Base-by-base conservation (phyloP, 495 filamentous ascomycete genomes). In the Jackrogersella minutella region DNA sequence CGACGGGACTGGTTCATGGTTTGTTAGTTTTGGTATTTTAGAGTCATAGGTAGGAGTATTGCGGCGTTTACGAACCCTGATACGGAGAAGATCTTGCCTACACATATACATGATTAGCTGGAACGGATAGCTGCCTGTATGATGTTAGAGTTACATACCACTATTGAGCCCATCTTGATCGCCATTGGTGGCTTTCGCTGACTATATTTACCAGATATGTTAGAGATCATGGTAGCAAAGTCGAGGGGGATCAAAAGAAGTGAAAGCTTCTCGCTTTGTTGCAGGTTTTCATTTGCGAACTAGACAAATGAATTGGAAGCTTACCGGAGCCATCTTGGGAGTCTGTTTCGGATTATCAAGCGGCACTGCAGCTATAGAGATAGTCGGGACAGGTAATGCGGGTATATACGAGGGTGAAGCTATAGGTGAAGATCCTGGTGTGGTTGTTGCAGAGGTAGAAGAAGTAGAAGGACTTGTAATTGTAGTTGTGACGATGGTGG, bases 1-100 rank as follows among this genome's bases (percentile, higher is more conserved):
- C 89, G 81, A 99, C 95, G 70, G 95, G 96, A 53, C 93, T 95
- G 73, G 16, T 60, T 11, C 72, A 74, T 62, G 40, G 70, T 68
- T 68, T 70, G 71, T 75, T 52, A 71, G 62, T 62, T 37, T 36
- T 14, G 36, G 22, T 40, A 0, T 53, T 8, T n/a, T 1, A 8
- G 26, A 47, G 47, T 33, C 50, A 61, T 46, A 53, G 10, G 41
- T 21, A 39, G 33, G 28, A 14, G 34, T 28, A 17, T 36, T 54
- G 55, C 36, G 49, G 49, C 52, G 49, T 61, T 47, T 37, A 81
- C 84, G 72, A 79, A 91, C 90, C 91, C 91, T 46, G 91, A 93
- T 51, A 93, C 83, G 57, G 91, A 93, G 83, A 87, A 93, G 77
- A 93, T 90, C 71, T 88, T 87, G 74, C 91, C 87, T 84, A 51